A percentile compares a stretch with the other conserved stretches of the same genome.
phyloP scores from a whole-genome alignment of 148 eudicot genomes.

The Persicaria maculosa region DNA sequence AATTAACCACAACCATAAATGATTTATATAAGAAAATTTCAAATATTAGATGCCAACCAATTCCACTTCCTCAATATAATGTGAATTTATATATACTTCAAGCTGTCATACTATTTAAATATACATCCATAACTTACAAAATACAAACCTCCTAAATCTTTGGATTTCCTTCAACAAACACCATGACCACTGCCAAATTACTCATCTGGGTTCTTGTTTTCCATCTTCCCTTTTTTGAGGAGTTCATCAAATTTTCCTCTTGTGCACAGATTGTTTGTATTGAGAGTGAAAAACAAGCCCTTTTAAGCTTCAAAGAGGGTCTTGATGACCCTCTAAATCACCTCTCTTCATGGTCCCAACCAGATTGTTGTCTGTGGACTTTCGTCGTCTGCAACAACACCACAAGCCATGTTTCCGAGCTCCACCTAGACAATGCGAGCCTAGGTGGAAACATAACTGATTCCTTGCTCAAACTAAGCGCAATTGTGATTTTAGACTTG shows the following conservation, averaged over 20 bases:
- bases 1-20: too few species aligned
- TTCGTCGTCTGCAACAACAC: constrained; percentile 14
- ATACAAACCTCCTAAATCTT: not conserved
- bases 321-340: constrained; percentile 13
- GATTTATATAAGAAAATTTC: too few species aligned
- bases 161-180: not conserved
- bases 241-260: not conserved
- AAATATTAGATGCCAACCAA: too few species aligned
- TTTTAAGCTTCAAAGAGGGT: constrained; percentile 7
- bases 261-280: not conserved
- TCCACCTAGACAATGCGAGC: not conserved
- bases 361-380: constrained; percentile 23
- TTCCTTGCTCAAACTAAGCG: constrained; percentile 22
- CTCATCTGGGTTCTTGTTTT: not conserved
- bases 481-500: constrained; percentile 26
- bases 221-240: not conserved
- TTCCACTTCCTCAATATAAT: too few species aligned
- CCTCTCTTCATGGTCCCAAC: constrained; percentile 17
- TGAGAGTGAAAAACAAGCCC: constrained; percentile 8
- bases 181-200: not conserved
- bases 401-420: constrained; percentile 13
- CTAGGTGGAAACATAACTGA: constrained; percentile 15
- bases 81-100: too few species aligned
- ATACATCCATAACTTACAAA: too few species aligned
- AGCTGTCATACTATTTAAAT: too few species aligned